These are phyloP conservation scores for Tuber calosporum DNA, from an alignment of 495 filamentous ascomycete species.

Conservation along the genomic window DNA sequence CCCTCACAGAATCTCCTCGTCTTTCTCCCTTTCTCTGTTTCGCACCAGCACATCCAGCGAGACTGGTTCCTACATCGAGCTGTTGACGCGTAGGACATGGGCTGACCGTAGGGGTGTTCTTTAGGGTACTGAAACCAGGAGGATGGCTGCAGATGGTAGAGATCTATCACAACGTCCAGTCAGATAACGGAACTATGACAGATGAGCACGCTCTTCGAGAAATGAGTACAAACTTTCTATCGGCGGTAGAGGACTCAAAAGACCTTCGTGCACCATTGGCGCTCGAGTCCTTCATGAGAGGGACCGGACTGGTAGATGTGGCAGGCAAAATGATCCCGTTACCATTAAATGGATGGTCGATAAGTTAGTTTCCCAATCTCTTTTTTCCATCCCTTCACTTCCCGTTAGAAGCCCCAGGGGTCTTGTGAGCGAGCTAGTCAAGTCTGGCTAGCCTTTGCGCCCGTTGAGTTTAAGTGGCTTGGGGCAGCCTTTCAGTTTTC, in stretches of 20 bases:
- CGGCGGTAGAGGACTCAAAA: conserved; percentile 59
- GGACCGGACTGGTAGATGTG: conserved; percentile 67
- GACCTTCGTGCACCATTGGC: conserved; percentile 62
- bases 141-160: conserved; percentile 93
- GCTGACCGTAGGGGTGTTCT: neutral
- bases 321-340: conserved; percentile 63
- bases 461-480: neutral
- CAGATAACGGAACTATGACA: conserved; percentile 75
- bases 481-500: neutral
- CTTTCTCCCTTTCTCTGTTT: neutral
- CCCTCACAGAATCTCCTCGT: neutral
- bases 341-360: conserved; percentile 69
- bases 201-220: conserved; percentile 62
- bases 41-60: neutral
- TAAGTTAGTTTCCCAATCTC: conserved; percentile 48
- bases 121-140: conserved; percentile 55
- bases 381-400: neutral
- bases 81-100: neutral
- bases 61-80: neutral
- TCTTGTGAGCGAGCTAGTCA: neutral
- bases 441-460: neutral
- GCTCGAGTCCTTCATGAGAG: conserved; percentile 55
- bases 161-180: conserved; percentile 80
- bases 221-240: conserved; percentile 65
- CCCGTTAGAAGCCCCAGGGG: neutral